Evolutionary conservation across 352 stramenopile genomes (phyloP).

Genomic region (Phytophthora cryptogea): DNA sequence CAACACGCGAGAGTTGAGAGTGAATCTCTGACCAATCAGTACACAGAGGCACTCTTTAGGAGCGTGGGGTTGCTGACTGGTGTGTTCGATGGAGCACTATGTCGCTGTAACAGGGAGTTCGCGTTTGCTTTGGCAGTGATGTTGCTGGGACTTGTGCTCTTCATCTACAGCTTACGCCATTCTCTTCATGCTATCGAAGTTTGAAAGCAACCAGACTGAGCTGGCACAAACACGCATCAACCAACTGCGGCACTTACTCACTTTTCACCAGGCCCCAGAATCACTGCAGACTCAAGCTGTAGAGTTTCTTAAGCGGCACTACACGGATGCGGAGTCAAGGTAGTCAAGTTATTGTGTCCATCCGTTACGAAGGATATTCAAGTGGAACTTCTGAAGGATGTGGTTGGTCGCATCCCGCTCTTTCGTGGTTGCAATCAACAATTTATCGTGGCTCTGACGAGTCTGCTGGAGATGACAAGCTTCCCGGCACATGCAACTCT

Average conservation of each 20-base stretch:
- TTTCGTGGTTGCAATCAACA: slow-evolving; percentile 63
- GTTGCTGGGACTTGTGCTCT: slow-evolving; percentile 60
- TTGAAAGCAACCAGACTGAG: slow-evolving; percentile 51
- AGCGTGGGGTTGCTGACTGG: slow-evolving; percentile 62
- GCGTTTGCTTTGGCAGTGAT: slow-evolving; percentile 53
- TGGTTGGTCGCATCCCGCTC: slow-evolving; percentile 60
- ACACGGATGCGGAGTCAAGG: slow-evolving; percentile 69
- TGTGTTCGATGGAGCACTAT: slow-evolving; percentile 52
- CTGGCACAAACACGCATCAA: slow-evolving; percentile 59
- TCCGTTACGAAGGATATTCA: slow-evolving; percentile 81
- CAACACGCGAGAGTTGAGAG: slow-evolving; percentile 15
- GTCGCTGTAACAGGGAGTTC: slow-evolving; percentile 40
- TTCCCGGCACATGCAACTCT: slow-evolving; percentile 59
- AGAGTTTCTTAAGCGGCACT: slow-evolving; percentile 68
- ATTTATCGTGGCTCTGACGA: slow-evolving; percentile 72
- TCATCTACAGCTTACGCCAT: slow-evolving; percentile 66
- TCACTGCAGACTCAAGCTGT: slow-evolving; percentile 51
- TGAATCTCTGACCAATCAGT: slow-evolving; percentile 23
- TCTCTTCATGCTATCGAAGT: slow-evolving; percentile 75
- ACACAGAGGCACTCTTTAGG: slow-evolving; percentile 53
- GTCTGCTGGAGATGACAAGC: slow-evolving; percentile 66
- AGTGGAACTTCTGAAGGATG: slow-evolving; percentile 64
- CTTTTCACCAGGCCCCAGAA: slow-evolving; percentile 65
- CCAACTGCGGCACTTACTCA: slow-evolving; percentile 67
- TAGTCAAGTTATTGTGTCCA: slow-evolving; percentile 66